Conservation (phyloP, 2,329 filamentous ascomycete species). For the Monosporascus sp. region DNA sequence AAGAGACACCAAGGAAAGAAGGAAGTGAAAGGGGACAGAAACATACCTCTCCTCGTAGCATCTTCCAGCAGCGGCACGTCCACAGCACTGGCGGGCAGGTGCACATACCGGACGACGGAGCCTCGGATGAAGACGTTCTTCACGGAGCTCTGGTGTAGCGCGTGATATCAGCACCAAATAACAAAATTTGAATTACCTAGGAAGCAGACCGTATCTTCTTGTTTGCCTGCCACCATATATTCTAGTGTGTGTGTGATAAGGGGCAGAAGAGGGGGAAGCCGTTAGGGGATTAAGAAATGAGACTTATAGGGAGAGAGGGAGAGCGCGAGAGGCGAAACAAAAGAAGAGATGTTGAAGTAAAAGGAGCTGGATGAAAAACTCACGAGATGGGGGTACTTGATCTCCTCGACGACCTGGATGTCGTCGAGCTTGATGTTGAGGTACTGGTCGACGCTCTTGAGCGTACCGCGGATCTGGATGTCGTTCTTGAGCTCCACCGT, state of each 20-base stretch:
- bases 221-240: too few relatives aligned
- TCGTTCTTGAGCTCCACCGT: constrained; percentile 99
- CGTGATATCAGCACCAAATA: neutral
- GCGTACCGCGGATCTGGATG: constrained; percentile 88
- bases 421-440: constrained; percentile 99
- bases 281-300: neutral
- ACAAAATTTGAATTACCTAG: too few relatives aligned
- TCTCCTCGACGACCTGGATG: constrained; percentile 84
- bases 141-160: constrained; percentile 56
- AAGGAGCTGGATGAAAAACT: constrained; percentile 14
- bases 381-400: constrained; percentile 91
- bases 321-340: neutral
- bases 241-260: neutral
- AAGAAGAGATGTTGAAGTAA: neutral
- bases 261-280: constrained; percentile 1
- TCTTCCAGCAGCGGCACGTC: constrained; percentile 86
- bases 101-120: constrained; percentile 87
- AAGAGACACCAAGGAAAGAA: neutral
- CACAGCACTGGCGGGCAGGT: constrained; percentile 75
- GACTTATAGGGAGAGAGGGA: neutral
- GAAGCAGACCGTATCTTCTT: too few relatives aligned
- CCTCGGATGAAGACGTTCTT: constrained; percentile 96
- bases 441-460: constrained; percentile 98
- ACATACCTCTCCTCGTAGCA: constrained; percentile 75
- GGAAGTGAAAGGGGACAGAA: neutral